Conservation (phyloP, 495 filamentous ascomycete species). For the Talaromyces trachyspermus region DNA sequence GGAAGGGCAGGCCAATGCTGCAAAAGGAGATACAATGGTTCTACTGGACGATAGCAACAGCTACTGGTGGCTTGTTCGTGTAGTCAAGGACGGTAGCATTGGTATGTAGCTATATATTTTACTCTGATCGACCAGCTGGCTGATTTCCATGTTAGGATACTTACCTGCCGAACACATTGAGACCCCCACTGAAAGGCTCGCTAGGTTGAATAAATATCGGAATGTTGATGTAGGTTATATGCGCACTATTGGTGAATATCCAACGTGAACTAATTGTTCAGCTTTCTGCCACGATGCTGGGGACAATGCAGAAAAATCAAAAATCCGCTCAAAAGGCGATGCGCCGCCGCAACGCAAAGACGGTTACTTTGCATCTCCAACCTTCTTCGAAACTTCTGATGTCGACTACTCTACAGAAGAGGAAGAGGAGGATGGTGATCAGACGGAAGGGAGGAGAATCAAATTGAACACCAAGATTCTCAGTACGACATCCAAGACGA, state of each 20-base stretch:
- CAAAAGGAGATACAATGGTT: slow-evolving; percentile 99
- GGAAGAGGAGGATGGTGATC: slow-evolving; percentile 52
- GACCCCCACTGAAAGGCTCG: slow-evolving; percentile 90
- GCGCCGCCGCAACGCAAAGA: slow-evolving; percentile 78
- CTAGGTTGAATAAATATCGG: slow-evolving; percentile 91
- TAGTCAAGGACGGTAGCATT: slow-evolving; percentile 96
- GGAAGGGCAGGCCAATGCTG: slow-evolving; percentile 96
- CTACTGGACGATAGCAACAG: slow-evolving; percentile 98
- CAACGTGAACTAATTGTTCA: slow-evolving; percentile 21
- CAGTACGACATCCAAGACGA: slow-evolving; percentile 29
- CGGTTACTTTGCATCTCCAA: slow-evolving; percentile 81
- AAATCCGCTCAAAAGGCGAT: slow-evolving; percentile 87
- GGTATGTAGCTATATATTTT: slow-evolving; percentile 45
- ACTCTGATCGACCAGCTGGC: background rate
- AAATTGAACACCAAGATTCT: slow-evolving; percentile 23
- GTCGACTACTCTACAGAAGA: slow-evolving; percentile 88
- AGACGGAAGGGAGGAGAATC: slow-evolving; percentile 33
- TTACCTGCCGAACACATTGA: slow-evolving; percentile 97
- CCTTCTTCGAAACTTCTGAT: slow-evolving; percentile 86
- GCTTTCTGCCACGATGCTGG: slow-evolving; percentile 93
- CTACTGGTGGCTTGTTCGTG: slow-evolving; percentile 98
- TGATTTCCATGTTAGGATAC: slow-evolving; percentile 57
- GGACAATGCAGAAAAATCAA: slow-evolving; percentile 85
- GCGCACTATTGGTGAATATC: background rate
- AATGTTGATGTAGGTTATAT: slow-evolving; percentile 79